These are phyloP conservation scores for Debaryomycetaceae sp. DNA, from an alignment of 1,139 yeast genomes.

Conservation along the genomic window DNA sequence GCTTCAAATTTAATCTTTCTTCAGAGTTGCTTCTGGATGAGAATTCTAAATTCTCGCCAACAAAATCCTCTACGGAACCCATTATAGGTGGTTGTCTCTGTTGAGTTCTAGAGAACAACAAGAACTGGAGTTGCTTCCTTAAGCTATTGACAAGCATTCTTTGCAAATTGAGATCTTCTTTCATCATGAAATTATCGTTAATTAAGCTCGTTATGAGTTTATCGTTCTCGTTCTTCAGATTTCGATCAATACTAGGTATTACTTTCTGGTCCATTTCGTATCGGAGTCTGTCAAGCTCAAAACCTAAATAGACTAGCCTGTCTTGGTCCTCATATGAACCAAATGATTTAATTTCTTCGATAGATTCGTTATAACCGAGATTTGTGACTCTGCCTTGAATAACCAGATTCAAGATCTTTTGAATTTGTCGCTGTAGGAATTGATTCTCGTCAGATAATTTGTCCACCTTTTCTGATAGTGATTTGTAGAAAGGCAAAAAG, in stretches of 20 bases:
- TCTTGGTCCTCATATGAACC: slow-evolving; percentile 22
- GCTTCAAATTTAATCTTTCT: slow-evolving; percentile 35
- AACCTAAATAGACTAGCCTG: slow-evolving; percentile 30
- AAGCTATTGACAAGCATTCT: slow-evolving; percentile 43
- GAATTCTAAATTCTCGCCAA: slow-evolving; percentile 15
- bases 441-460: slow-evolving; percentile 21
- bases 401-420: slow-evolving; percentile 45
- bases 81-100: not conserved
- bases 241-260: slow-evolving; percentile 34
- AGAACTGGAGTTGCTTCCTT: slow-evolving; percentile 50
- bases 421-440: slow-evolving; percentile 41
- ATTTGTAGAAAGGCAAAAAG: slow-evolving; percentile 27
- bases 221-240: slow-evolving; percentile 32
- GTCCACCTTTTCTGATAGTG: slow-evolving; percentile 18
- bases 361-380: slow-evolving; percentile 45
- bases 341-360: slow-evolving; percentile 41
- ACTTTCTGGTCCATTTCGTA: slow-evolving; percentile 42
- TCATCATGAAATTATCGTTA: slow-evolving; percentile 42
- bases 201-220: slow-evolving; percentile 36
- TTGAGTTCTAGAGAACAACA: slow-evolving; percentile 34
- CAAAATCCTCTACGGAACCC: slow-evolving; percentile 4
- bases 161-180: slow-evolving; percentile 49
- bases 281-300: slow-evolving; percentile 39
- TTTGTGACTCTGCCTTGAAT: slow-evolving; percentile 52
- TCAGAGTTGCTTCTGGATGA: slow-evolving; percentile 32